These are phyloP conservation scores for Stellera chamaejasme DNA, from an alignment of 345 rosid genomes.

Conservation along the genomic window DNA sequence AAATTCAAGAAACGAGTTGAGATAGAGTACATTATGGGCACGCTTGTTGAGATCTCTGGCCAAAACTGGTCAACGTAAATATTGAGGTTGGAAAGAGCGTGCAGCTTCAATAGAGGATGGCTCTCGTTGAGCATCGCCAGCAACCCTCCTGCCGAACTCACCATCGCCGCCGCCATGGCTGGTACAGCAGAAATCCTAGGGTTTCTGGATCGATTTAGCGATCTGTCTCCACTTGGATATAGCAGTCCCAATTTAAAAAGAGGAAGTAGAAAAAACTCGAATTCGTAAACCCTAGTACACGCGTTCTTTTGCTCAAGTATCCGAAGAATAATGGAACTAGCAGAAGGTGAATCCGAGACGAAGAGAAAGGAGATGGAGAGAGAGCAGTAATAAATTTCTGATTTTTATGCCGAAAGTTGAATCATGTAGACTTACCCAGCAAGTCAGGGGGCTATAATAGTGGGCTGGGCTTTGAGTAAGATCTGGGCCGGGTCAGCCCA, in stretches of 20 bases:
- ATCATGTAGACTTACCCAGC: neutral
- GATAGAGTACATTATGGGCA: constrained; percentile 67
- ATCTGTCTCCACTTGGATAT: too few species aligned
- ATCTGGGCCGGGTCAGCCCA: neutral
- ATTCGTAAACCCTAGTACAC: constrained; percentile 5
- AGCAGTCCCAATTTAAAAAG: too few species aligned
- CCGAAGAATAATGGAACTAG: neutral
- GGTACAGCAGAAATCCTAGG: too few species aligned
- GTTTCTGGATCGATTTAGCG: too few species aligned
- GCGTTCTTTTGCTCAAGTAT: too few species aligned
- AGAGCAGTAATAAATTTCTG: neutral
- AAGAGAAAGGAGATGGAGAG: constrained; percentile 3
- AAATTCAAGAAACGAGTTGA: constrained; percentile 1
- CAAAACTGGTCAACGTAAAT: constrained; percentile 84
- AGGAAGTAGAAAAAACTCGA: neutral
- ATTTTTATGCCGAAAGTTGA: neutral
- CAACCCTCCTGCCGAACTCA: constrained; percentile 88
- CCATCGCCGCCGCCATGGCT: constrained; percentile 61
- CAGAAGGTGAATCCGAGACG: neutral
- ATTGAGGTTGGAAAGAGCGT: constrained; percentile 85
- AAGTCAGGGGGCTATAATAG: neutral
- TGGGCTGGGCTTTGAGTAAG: neutral
- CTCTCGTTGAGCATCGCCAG: constrained; percentile 94
- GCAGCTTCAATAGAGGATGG: constrained; percentile 76
- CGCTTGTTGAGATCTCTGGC: constrained; percentile 99